A percentile compares a stretch with the other conserved stretches of the same genome.
These are phyloP conservation scores for Neurospora sp. DNA, from an alignment of 2,329 filamentous ascomycete species.

Conservation along the genomic window DNA sequence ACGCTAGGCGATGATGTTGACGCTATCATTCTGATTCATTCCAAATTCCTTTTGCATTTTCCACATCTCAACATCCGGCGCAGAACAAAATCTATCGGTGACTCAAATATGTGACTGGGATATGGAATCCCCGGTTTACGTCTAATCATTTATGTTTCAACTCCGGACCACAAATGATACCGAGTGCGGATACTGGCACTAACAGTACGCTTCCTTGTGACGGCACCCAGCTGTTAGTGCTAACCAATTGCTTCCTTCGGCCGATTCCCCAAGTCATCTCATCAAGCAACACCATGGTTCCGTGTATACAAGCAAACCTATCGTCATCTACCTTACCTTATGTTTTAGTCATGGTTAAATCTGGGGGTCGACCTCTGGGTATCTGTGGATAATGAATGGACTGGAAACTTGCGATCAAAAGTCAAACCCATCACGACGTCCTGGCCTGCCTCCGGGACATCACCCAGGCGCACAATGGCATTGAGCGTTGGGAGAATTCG, in stretches of 20 bases:
- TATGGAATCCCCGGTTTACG: background rate
- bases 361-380: background rate
- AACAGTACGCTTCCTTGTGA: background rate
- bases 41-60: background rate
- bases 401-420: background rate
- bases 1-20: background rate
- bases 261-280: background rate
- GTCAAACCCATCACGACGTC: background rate
- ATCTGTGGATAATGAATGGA: background rate
- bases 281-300: background rate
- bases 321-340: fast-evolving
- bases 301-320: background rate
- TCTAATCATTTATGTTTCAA: background rate
- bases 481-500: background rate
- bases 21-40: background rate
- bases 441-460: background rate
- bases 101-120: background rate
- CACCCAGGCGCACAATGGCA: background rate
- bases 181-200: background rate
- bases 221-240: background rate
- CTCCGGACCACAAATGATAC: background rate
- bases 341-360: background rate
- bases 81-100: background rate
- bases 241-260: background rate
- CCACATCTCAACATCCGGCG: background rate